Base-by-base conservation (phyloP, 2,329 filamentous ascomycete genomes). In the Ophiostoma tasmaniense region DNA sequence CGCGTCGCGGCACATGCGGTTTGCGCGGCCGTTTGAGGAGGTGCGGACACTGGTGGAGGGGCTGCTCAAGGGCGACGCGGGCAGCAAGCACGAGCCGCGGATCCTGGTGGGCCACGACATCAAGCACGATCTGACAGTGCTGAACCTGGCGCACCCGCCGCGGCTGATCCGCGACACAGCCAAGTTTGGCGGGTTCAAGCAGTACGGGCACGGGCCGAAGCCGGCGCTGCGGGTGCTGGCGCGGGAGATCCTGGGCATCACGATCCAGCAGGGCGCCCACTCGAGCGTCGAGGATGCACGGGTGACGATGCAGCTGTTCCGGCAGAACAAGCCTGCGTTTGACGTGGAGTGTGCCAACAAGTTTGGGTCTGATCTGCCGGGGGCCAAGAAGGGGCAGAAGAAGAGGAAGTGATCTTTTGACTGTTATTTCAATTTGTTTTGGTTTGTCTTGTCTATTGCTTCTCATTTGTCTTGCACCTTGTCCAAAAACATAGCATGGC, bases 241-340 rank as follows among this genome's bases (percentile, higher is more conserved):
- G 1, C 80, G 80, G 69, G 81, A 87, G 75, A 75, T 89, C 8
- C 75, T 90, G 1, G 82, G 83, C 0, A 78, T 89, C 5, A 86
- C 88, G 66, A 89, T 90, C 67, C 88, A 90, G 73, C 80, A 77
- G 25, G 87, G 87, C 0, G 80, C 84, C 33, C 88, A 90, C 76
- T 89, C 87, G 1, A 90, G 87, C 76, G 80, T 90, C 72, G 82
- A 90, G 80, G 95, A 99, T 81, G 95, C 95, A 1, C 83, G 92
- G 73, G 92, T 91, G 5, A 89, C 93, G 0, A 98, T 99, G 93
- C 80, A 94, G 69, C 80, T 99, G 59, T 98, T 96, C 76, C 85
- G 91, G 71, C 86, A 87, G 73, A 87, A 93, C 77, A 98, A 97
- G 80, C 83, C 88, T 22, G 90, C 84, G 0, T 97, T 99, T 76